phyloP scores from a whole-genome alignment of 169 alveolate species.

The Plasmodium chabaudi region DNA sequence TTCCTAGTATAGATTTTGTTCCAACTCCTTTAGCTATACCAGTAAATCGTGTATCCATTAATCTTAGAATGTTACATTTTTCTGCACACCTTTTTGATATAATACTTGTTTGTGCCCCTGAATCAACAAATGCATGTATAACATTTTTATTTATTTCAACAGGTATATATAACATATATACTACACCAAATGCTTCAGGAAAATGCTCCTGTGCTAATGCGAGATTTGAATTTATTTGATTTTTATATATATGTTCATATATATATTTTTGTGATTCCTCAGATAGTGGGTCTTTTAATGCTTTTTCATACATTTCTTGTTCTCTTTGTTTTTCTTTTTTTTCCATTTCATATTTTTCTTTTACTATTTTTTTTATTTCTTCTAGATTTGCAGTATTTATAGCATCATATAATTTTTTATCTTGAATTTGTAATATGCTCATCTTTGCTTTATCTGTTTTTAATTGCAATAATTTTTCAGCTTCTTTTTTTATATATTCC shows the following conservation, averaged over 20 bases:
- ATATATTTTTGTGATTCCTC: constrained; percentile 93
- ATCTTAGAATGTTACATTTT: constrained; percentile 90
- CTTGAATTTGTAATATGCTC: constrained; percentile 50
- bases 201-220: constrained; percentile 86
- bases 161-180: constrained; percentile 93
- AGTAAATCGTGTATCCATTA: constrained; percentile 93
- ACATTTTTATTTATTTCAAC: constrained; percentile 91
- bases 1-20: constrained; percentile 93
- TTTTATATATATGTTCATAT: constrained; percentile 88
- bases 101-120: constrained; percentile 95
- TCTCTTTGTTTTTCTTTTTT: constrained; percentile 77
- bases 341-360: constrained; percentile 59
- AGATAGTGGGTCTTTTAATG: constrained; percentile 85
- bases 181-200: constrained; percentile 85
- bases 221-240: constrained; percentile 90
- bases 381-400: constrained; percentile 40
- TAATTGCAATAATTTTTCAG: constrained; percentile 31
- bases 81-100: constrained; percentile 94
- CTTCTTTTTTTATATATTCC: constrained; percentile 62
- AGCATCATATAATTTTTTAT: constrained; percentile 50
- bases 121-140: constrained; percentile 96
- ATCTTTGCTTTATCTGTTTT: constrained; percentile 46
- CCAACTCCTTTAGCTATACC: constrained; percentile 98
- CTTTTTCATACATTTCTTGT: constrained; percentile 74
- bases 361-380: constrained; percentile 49